Evolutionary conservation across 257 asterid species (phyloP).

Genomic region (Pogostemon cablin): DNA sequence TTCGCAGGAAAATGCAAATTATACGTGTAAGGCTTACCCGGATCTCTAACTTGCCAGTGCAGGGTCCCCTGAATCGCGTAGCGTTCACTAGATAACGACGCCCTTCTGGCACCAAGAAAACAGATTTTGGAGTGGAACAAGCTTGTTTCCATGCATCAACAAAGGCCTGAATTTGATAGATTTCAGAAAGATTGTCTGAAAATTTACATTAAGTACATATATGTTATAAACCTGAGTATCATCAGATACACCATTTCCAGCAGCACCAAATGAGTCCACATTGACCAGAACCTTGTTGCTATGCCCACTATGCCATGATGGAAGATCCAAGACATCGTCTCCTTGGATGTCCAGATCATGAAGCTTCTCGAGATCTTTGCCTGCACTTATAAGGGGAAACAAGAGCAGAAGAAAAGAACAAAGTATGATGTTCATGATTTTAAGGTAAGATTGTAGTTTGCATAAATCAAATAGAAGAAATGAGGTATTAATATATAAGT

Average conservation of each 20-base stretch:
- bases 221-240: conserved; percentile 61
- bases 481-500: conserved; percentile 60
- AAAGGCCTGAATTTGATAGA: conserved; percentile 57
- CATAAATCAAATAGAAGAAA: conserved; percentile 43
- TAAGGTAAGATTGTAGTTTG: conserved; percentile 43
- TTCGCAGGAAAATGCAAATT: too few species aligned
- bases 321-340: conserved; percentile 46
- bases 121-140: conserved; percentile 63
- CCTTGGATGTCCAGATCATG: conserved; percentile 44
- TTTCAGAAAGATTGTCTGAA: not conserved
- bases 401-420: conserved; percentile 52
- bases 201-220: not conserved
- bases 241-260: conserved; percentile 83
- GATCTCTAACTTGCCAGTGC: conserved; percentile 57
- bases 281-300: conserved; percentile 63
- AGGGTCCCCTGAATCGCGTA: conserved; percentile 83
- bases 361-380: conserved; percentile 39
- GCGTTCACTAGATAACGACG: conserved; percentile 74
- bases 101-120: conserved; percentile 70
- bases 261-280: conserved; percentile 87
- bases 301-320: conserved; percentile 42
- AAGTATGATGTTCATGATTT: conserved; percentile 56
- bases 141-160: conserved; percentile 83
- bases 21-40: conserved; percentile 48
- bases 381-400: conserved; percentile 40